Evolutionary conservation across 2,329 filamentous ascomycete genomes (phyloP).

Genomic region (Cordyceps farinosa): DNA sequence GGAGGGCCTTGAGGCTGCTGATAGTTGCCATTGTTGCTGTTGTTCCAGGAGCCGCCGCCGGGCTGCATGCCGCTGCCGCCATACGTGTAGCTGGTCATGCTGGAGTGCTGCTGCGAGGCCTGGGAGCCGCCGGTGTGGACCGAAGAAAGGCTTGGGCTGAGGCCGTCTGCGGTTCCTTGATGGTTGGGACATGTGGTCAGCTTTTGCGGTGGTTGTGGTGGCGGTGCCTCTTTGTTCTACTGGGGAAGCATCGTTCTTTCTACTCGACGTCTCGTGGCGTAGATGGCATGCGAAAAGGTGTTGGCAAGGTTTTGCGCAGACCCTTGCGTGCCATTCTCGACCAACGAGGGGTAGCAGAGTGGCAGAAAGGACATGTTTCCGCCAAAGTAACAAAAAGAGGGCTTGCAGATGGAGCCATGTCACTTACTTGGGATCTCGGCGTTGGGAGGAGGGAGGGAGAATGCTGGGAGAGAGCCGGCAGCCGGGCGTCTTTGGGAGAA

Average conservation of each 20-base stretch:
- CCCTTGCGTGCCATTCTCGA: no score
- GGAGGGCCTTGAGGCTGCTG: constrained; percentile 31
- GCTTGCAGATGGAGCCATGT: no score
- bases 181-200: constrained; percentile 26
- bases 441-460: constrained; percentile 35
- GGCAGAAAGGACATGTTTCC: no score
- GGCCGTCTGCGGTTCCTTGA: constrained; percentile 54
- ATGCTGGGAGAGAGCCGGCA: constrained; percentile 32
- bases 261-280: no score
- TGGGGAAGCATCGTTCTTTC: no score
- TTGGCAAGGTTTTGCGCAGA: background rate
- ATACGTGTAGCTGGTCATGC: constrained; percentile 51
- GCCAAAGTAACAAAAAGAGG: no score
- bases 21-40: background rate
- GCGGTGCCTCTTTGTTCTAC: background rate
- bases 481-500: constrained; percentile 35
- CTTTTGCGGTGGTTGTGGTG: background rate
- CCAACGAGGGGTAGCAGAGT: no score
- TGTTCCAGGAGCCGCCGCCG: background rate
- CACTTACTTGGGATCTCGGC: constrained; percentile 36
- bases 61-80: constrained; percentile 28
- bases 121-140: constrained; percentile 58
- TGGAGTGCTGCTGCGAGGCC: constrained; percentile 52
- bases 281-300: no score
- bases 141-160: constrained; percentile 59